Conservation (phyloP, 768 basidiomycete species). For the Mycena capillaripes region DNA sequence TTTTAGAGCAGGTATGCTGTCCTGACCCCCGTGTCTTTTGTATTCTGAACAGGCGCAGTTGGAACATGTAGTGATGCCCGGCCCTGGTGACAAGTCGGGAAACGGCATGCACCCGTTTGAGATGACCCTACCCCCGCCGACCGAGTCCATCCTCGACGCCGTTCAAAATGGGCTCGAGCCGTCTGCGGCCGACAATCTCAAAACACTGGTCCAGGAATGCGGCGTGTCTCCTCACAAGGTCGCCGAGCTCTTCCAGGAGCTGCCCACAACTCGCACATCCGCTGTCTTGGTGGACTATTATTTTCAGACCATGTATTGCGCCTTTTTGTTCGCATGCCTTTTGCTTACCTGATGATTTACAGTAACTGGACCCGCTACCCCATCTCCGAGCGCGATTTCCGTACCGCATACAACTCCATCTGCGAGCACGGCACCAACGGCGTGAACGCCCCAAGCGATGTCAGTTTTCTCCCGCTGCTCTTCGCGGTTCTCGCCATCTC, state of each 20-base stretch:
- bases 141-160: conserved; percentile 53
- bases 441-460: conserved; percentile 74
- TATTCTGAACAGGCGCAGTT: conserved; percentile 52
- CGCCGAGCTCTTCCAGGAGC: conserved; percentile 88
- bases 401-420: conserved; percentile 76
- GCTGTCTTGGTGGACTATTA: conserved; percentile 89
- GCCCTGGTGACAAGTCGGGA: conserved; percentile 41
- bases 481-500: conserved; percentile 94
- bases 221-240: conserved; percentile 94
- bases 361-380: conserved; percentile 97
- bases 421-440: conserved; percentile 73
- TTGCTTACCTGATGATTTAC: conserved; percentile 25
- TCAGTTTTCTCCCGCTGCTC: conserved; percentile 90
- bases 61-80: conserved; percentile 65
- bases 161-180: conserved; percentile 63
- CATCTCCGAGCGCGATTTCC: conserved; percentile 87
- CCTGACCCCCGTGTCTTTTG: neutral
- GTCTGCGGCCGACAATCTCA: conserved; percentile 85
- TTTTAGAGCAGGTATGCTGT: conserved; percentile 78
- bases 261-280: conserved; percentile 83
- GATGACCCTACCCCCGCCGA: conserved; percentile 34
- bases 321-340: neutral
- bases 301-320: conserved; percentile 74
- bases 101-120: neutral
- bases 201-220: conserved; percentile 90